Evolutionary conservation across 805 yeast genomes (phyloP), one percentile per base, ranked within the genome.

Genomic region (Saccharomycopsis sp.): DNA sequence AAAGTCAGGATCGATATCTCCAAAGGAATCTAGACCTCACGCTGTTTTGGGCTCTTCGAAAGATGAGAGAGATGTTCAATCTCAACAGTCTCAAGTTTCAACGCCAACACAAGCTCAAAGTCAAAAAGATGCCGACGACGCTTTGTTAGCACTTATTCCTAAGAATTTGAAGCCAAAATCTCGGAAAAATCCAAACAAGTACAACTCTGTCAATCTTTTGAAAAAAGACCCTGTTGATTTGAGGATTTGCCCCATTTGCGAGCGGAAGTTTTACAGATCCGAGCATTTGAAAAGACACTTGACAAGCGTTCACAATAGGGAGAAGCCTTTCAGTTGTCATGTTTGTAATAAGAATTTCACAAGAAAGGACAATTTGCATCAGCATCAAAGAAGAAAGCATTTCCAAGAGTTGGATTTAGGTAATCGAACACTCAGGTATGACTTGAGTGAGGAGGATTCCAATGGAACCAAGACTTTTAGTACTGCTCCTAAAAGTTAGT

Each of bases 291-390:
- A 40, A 25, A 30, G 48, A n/a, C 48, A 43, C 25, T 18, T 43
- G 4, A 43, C 48, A 15, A 36, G 41, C 26, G 48, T 43, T 15
- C 48, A 43, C 31, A 43, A 36, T 21, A 23, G 18, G 21, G 48
- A 43, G 17, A 43, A 43, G 30, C 48, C 48, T 7, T 43, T 43
- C 20, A 22, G 15, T 8, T 43, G 48, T 26, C 38, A 35, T 13
- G 7, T 20, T n/a, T 43, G 48, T 21, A 16, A 29, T 4, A 43
- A 43, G 38, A 35, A 43, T 13, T 43, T 43, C 25, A 43, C 48
- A 4, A 30, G 48, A 43, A 43, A 43, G 29, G 48, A 43, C 25
- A 43, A 43, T 21, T 25, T 43, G 16, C 50, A 39, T 23, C 48
- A 43, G 18, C 48, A 43, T 22, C 38, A 40, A 20, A 40, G 33